Conservation (phyloP, 2,329 filamentous ascomycete genomes). For the Ceratocystis smalleyi region DNA sequence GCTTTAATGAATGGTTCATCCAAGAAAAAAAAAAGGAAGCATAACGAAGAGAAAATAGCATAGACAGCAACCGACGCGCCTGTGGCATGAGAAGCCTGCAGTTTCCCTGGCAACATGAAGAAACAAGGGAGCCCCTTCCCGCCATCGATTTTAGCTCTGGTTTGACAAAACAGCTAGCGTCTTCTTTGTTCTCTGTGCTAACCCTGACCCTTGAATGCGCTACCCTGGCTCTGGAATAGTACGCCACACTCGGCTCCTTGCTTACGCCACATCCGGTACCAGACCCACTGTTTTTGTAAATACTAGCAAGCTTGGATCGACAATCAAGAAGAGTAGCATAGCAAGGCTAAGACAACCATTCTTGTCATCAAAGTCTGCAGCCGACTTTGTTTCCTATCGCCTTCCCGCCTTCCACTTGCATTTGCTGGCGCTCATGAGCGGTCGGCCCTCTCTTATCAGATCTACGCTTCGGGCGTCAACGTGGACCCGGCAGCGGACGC, state of each 20-base stretch:
- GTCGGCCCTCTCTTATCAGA: conserved; percentile 4
- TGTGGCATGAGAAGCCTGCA: conserved; percentile 1
- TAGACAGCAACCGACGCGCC: background rate
- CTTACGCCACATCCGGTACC: background rate
- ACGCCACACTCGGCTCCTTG: background rate
- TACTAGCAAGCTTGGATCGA: conserved; percentile 5
- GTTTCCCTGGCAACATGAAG: conserved; percentile 14
- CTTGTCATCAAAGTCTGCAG: background rate
- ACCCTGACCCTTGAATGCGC: background rate
- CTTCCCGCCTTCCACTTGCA: background rate
- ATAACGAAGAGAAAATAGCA: background rate
- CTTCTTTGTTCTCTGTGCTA: background rate
- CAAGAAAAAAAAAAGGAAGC: background rate
- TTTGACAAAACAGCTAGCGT: conserved; percentile 1
- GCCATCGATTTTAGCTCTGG: conserved; percentile 4
- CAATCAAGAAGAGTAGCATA: background rate
- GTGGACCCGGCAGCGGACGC: conserved; percentile 18
- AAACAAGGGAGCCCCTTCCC: conserved; percentile 4
- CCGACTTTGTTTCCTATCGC: background rate
- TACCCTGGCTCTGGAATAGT: background rate
- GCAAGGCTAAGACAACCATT: background rate
- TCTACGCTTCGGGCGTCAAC: conserved; percentile 2
- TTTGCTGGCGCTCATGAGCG: background rate
- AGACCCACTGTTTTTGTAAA: conserved; percentile 5
- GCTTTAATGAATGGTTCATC: background rate